Conservation (phyloP, 768 basidiomycete genomes). For the Termitomyces sp. region DNA sequence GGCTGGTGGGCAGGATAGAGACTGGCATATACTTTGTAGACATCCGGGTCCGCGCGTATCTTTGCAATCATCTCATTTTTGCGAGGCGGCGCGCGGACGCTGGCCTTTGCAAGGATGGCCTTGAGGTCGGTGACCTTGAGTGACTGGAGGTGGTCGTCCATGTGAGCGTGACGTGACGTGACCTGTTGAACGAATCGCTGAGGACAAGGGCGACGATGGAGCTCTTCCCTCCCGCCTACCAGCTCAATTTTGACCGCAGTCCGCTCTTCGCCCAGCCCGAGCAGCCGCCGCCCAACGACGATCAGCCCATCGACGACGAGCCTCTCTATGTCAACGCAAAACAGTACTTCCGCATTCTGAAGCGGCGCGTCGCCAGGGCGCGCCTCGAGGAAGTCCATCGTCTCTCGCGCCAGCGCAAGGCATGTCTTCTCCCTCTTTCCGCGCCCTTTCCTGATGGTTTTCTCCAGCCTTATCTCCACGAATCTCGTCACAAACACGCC, state of each 20-base stretch:
- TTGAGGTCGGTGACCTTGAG: slow-evolving; percentile 72
- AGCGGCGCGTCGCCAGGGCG: slow-evolving; percentile 85
- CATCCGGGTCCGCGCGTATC: slow-evolving; percentile 44
- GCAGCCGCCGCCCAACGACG: slow-evolving; percentile 12
- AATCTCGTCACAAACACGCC: slow-evolving; percentile 96
- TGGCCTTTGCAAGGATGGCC: slow-evolving; percentile 51
- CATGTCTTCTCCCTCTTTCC: slow-evolving; percentile 20
- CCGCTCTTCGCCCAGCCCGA: slow-evolving; percentile 17
- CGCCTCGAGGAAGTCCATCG: slow-evolving; percentile 92
- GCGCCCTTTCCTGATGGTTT: not conserved
- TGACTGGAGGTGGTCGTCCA: slow-evolving; percentile 39
- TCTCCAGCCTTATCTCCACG: slow-evolving; percentile 90
- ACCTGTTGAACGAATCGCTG: slow-evolving; percentile 23
- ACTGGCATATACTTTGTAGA: slow-evolving; percentile 36
- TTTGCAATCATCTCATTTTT: slow-evolving; percentile 64
- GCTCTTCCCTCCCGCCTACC: slow-evolving; percentile 55
- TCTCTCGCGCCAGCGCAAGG: slow-evolving; percentile 91
- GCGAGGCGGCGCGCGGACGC: slow-evolving; percentile 42
- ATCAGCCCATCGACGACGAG: slow-evolving; percentile 75
- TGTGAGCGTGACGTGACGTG: slow-evolving; percentile 17
- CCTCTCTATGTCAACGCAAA: slow-evolving; percentile 99
- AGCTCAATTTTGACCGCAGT: slow-evolving; percentile 29
- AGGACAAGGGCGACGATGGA: slow-evolving; percentile 26
- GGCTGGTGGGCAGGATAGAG: slow-evolving; percentile 19
- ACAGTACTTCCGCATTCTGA: slow-evolving; percentile 97